These are phyloP conservation scores for Clavaria fumosa DNA, from an alignment of 768 basidiomycete genomes.

Conservation along the genomic window DNA sequence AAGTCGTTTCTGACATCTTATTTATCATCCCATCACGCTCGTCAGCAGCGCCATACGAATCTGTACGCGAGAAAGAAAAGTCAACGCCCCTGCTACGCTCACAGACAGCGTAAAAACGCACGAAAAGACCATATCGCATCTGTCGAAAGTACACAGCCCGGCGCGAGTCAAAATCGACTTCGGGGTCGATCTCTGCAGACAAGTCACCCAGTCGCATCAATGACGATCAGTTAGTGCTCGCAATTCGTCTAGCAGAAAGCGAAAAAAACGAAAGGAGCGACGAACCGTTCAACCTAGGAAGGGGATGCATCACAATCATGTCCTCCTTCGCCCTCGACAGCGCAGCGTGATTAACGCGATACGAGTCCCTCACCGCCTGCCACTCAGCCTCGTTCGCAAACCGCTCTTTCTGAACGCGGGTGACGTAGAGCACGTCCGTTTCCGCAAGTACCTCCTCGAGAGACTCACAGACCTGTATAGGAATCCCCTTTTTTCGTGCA, in stretches of 20 bases:
- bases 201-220: too few species aligned
- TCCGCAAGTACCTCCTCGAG: conserved; percentile 82
- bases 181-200: conserved; percentile 90
- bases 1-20: background rate
- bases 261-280: too few species aligned
- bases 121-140: conserved; percentile 96
- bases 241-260: too few species aligned
- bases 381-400: conserved; percentile 74
- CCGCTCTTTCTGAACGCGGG: conserved; percentile 89
- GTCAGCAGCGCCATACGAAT: background rate
- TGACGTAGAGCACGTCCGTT: conserved; percentile 95
- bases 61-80: background rate
- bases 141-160: conserved; percentile 96
- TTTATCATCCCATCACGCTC: background rate
- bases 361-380: conserved; percentile 82
- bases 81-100: background rate
- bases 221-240: too few species aligned
- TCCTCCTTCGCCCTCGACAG: conserved; percentile 87
- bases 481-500: conserved; percentile 71
- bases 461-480: conserved; percentile 68
- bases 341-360: conserved; percentile 87
- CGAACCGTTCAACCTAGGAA: conserved; percentile 80
- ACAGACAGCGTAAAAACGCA: conserved; percentile 31
- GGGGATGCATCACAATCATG: conserved; percentile 99
- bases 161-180: conserved; percentile 91